Evolutionary conservation across 139 green algal genomes (phyloP), one percentile per base, ranked within the genome.

Genomic region (Trebouxia sp.): DNA sequence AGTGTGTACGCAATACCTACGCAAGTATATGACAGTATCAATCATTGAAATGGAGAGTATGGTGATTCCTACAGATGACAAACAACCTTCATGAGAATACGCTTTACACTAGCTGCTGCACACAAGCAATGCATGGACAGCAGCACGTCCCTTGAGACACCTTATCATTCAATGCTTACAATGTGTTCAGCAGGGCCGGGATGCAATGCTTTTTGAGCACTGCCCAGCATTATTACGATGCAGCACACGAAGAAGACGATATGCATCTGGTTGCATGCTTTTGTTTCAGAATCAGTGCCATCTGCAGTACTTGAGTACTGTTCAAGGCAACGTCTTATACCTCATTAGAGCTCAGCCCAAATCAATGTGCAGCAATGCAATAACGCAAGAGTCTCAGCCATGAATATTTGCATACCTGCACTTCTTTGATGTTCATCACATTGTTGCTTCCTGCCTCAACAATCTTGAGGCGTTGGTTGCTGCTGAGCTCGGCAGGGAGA

Each of bases 381-480:
- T 3, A 28, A 1, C 50, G 20, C 50, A 58, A 58, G 2, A 17
- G 26, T 17, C 2, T 17, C 50, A 28, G 20, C 50, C 50, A 58
- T 2, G 26, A 28, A 28, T 17, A 28, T 5, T 1, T 47, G 65
- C 35, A 48, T 14, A 77, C 69, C 69, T 56, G 42, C 5, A 77
- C 41, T 28, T 51, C 37, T n/a, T 51, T 12, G 5, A 56, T 24
- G 0, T 38, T 48, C 8, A 10, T n/a, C 26, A 77, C 55, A 6
- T 53, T 32, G 69, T 77, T 77, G 41, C 22, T 26, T 24, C 69
- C 69, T 15, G 69, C 69, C 28, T 77, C 69, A 37, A 77, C 8
- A 12, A 77, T 77, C 69, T 53, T 77, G 26, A 77, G 69, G 14
- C 69, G n/a, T 0, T 1, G 20, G 26, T 77, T 77, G 17, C 41